Conservation (phyloP, 2,329 filamentous ascomycete species). For the Dactylonectria estremocensis region DNA sequence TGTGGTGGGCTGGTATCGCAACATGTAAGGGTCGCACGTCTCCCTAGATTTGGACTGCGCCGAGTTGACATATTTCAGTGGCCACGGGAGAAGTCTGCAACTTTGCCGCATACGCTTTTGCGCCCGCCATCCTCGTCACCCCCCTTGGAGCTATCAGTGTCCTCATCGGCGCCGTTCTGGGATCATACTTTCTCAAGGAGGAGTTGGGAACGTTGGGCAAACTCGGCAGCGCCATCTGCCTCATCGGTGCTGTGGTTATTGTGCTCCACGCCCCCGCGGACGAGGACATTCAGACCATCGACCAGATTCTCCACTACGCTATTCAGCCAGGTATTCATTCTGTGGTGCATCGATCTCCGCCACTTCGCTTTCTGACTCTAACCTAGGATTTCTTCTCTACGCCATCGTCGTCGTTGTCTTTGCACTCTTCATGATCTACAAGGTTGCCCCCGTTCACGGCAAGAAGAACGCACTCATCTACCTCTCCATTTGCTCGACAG, state of each 20-base stretch:
- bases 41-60: slow-evolving; percentile 13
- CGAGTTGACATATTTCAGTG: slow-evolving; percentile 70
- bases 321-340: slow-evolving; percentile 82
- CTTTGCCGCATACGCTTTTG: slow-evolving; percentile 98
- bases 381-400: slow-evolving; percentile 89
- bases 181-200: slow-evolving; percentile 94
- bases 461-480: slow-evolving; percentile 97
- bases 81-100: slow-evolving; percentile 95
- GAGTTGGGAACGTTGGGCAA: slow-evolving; percentile 92
- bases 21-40: slow-evolving; percentile 76
- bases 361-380: slow-evolving; percentile 22
- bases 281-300: slow-evolving; percentile 90
- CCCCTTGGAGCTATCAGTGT: slow-evolving; percentile 95
- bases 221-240: slow-evolving; percentile 94
- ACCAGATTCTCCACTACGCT: slow-evolving; percentile 91
- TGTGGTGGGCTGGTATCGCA: slow-evolving; percentile 96
- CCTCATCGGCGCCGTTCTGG: slow-evolving; percentile 93
- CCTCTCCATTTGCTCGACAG: slow-evolving; percentile 97
- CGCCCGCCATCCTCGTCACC: slow-evolving; percentile 97
- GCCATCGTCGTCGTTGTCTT: slow-evolving; percentile 85
- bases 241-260: slow-evolving; percentile 97
- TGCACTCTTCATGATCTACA: slow-evolving; percentile 96
- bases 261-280: slow-evolving; percentile 97
- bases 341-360: not conserved
- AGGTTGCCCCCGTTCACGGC: slow-evolving; percentile 88